Evolutionary conservation across 148 eudicot genomes (phyloP).

Genomic region (Bassia scoparia): DNA sequence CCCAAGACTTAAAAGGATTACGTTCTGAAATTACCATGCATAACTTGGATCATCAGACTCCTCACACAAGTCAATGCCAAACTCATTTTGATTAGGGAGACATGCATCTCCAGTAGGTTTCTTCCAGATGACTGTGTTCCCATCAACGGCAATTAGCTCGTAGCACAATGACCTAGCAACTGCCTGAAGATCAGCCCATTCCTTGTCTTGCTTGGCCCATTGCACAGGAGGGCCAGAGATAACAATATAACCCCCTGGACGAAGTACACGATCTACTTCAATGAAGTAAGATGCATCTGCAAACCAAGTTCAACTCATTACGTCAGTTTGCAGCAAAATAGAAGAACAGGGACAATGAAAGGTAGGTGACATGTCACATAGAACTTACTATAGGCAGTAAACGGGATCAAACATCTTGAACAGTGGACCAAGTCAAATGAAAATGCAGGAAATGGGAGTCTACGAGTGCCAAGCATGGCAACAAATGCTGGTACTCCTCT

Average conservation of each 20-base stretch:
- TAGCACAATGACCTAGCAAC: conserved; percentile 92
- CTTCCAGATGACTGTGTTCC: conserved; percentile 89
- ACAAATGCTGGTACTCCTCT: conserved; percentile 97
- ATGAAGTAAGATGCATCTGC: conserved; percentile 96
- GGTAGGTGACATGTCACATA: conserved; percentile 3
- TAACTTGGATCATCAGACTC: conserved; percentile 76
- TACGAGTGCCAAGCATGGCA: conserved; percentile 97
- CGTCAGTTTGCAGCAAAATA: conserved; percentile 2
- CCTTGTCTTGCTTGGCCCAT: conserved; percentile 91
- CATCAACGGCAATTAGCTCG: conserved; percentile 91
- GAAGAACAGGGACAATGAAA: not conserved
- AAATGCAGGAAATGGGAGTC: conserved; percentile 95
- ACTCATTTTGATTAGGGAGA: conserved; percentile 77
- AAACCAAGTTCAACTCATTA: conserved; percentile 17
- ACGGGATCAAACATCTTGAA: conserved; percentile 96
- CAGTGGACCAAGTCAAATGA: conserved; percentile 97
- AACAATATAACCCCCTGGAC: conserved; percentile 91
- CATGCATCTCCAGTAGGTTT: conserved; percentile 79
- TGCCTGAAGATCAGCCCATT: conserved; percentile 98
- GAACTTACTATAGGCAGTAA: conserved; percentile 90
- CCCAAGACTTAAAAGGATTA: not conserved
- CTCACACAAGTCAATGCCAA: conserved; percentile 68
- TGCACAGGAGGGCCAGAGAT: conserved; percentile 98
- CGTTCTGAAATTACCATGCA: conserved; percentile 58
- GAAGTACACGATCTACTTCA: conserved; percentile 92